These are phyloP conservation scores for Camellia oleifera DNA, from an alignment of 179 eudicot genomes.

Conservation along the genomic window DNA sequence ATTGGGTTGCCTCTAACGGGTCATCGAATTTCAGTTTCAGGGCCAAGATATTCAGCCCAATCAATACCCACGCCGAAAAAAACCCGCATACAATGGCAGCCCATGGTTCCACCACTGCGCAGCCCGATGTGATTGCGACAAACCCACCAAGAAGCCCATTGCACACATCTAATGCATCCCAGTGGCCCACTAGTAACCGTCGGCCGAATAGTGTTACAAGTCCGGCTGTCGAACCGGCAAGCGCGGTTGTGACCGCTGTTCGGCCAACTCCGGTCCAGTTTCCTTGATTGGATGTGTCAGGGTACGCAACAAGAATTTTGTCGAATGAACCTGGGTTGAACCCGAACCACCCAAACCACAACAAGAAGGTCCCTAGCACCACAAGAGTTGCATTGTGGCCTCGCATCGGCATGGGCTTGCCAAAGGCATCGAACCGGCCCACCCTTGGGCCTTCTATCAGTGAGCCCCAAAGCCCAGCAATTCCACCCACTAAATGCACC, in stretches of 20 bases:
- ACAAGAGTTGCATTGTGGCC: conserved; percentile 55
- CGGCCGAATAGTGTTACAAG: conserved; percentile 54
- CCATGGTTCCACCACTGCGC: conserved; percentile 70
- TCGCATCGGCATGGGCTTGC: conserved; percentile 40
- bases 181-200: conserved; percentile 60
- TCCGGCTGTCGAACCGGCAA: conserved; percentile 64
- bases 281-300: conserved; percentile 28
- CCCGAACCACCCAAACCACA: conserved; percentile 65
- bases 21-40: conserved; percentile 48
- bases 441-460: conserved; percentile 68
- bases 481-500: conserved; percentile 72
- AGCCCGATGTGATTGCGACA: conserved; percentile 74
- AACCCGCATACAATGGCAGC: conserved; percentile 55
- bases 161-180: conserved; percentile 71
- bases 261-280: conserved; percentile 69
- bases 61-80: conserved; percentile 59
- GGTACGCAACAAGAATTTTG: conserved; percentile 40
- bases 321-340: conserved; percentile 50
- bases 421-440: conserved; percentile 69
- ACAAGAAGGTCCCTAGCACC: conserved; percentile 49
- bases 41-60: conserved; percentile 58
- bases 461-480: conserved; percentile 73
- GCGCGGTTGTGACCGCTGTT: conserved; percentile 66
- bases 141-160: conserved; percentile 80
- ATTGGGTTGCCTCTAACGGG: conserved; percentile 64